A percentile compares a stretch with the other conserved stretches of the same genome.
Conservation (phyloP, 2,329 filamentous ascomycete species). For the Helotiales sp. region DNA sequence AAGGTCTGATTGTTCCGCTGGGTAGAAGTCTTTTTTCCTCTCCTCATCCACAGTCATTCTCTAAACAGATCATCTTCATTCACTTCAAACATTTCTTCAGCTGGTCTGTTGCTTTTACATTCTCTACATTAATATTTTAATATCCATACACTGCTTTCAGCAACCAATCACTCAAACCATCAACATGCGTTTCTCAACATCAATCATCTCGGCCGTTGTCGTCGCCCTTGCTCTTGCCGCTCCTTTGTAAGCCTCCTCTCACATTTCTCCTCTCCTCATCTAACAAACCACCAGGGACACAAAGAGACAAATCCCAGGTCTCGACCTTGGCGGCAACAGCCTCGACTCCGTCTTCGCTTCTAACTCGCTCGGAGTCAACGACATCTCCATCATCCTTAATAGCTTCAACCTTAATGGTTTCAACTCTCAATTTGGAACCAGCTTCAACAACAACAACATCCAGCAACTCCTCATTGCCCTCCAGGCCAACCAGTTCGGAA, state of each 20-base stretch:
- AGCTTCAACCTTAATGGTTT: constrained; percentile 11
- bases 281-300: constrained; percentile 1
- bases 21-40: background rate
- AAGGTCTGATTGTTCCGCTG: constrained; percentile 3
- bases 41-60: constrained; percentile 12
- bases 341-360: constrained; percentile 9
- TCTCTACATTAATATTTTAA: constrained; percentile 9
- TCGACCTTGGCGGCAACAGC: background rate
- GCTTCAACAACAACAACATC: constrained; percentile 9
- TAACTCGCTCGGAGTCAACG: constrained; percentile 13
- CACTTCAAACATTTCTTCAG: constrained; percentile 11
- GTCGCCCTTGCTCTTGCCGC: constrained; percentile 6
- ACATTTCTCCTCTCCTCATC: background rate
- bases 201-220: constrained; percentile 10
- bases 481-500: constrained; percentile 7
- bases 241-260: background rate
- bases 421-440: constrained; percentile 9
- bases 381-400: constrained; percentile 5
- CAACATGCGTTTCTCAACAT: constrained; percentile 14
- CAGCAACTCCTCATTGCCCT: constrained; percentile 7
- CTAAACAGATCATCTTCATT: constrained; percentile 5
- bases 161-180: constrained; percentile 4
- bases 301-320: background rate
- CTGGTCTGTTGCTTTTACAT: constrained; percentile 12
- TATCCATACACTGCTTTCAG: constrained; percentile 3